Evolutionary conservation across 257 asterid species (phyloP).

Genomic region (Dorcoceras hygrometricum): DNA sequence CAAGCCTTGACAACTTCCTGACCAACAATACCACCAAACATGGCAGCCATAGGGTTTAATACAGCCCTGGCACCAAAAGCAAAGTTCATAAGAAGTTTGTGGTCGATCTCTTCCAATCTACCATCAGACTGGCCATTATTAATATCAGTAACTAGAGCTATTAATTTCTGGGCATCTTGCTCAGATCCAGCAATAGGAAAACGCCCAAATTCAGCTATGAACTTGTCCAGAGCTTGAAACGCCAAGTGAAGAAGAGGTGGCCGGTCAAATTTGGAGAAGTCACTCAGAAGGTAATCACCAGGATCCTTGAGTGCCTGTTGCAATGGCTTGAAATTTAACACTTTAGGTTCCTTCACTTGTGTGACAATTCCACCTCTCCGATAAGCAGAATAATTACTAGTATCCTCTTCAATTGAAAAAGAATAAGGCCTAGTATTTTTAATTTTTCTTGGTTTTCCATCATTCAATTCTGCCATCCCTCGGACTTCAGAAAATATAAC

Average conservation of each 20-base stretch:
- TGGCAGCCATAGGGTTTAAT: slow-evolving; percentile 56
- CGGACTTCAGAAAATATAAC: slow-evolving; percentile 51
- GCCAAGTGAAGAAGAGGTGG: slow-evolving; percentile 52
- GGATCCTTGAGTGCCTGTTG: slow-evolving; percentile 44
- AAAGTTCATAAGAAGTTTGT: slow-evolving; percentile 37
- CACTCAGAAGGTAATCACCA: slow-evolving; percentile 48
- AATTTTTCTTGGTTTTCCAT: slow-evolving; percentile 43
- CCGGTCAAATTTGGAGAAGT: slow-evolving; percentile 48
- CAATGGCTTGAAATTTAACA: slow-evolving; percentile 42
- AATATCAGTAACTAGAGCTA: slow-evolving; percentile 26
- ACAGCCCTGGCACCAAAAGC: slow-evolving; percentile 50
- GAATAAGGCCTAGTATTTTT: slow-evolving; percentile 40
- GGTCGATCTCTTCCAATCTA: slow-evolving; percentile 37
- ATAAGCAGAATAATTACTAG: slow-evolving; percentile 32
- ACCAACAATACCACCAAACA: slow-evolving; percentile 59
- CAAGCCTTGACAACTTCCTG: slow-evolving; percentile 61
- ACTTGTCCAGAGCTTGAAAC: slow-evolving; percentile 48
- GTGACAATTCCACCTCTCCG: slow-evolving; percentile 54
- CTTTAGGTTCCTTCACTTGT: slow-evolving; percentile 46
- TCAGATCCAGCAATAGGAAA: slow-evolving; percentile 47
- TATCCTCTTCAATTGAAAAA: slow-evolving; percentile 44
- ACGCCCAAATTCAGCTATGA: slow-evolving; percentile 35
- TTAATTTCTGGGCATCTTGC: slow-evolving; percentile 39
- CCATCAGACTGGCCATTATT: slow-evolving; percentile 32
- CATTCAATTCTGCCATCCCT: slow-evolving; percentile 47